Base-by-base conservation (phyloP, 1,139 yeast species). In the Sugiyamaella novakii region DNA sequence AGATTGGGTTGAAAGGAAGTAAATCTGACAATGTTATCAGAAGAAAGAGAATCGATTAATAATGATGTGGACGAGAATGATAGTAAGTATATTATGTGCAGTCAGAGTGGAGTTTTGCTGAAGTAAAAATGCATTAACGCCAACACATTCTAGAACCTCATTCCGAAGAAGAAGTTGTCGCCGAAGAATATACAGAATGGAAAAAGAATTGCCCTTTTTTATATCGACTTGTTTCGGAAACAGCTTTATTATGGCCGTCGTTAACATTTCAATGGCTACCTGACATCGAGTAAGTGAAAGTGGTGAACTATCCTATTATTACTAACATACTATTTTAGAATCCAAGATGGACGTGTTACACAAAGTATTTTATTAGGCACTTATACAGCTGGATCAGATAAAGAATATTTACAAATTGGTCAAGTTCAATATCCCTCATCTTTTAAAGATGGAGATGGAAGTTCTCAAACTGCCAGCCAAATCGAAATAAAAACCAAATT, bases 181-280 rank as follows among this genome's bases (percentile, higher is more conserved):
- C 53, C 28, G 57, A 59, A 38, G 96, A 89, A 68, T 87, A 82
- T 73, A 87, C 88, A 65, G 84, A 88, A 50, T 89, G 97, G 97
- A 88, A 88, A 66, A 87, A 88, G 62, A 81, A 94, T 3, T 87
- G 87, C 11, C 96, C 96, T n/a, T 74, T 87, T 57, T 73, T 89
- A 54, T 89, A 89, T 69, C 84, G 85, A 65, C 73, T 86, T 58
- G 78, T 86, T 58, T 80, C 85, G 56, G 80, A 92, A 41, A 75
- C 78, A 56, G 80, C 86, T 17, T 69, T 80, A 42, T 76, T 77
- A 37, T 75, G 75, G 68, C 87, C 88, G 10, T 64, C 73, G 1
- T 55, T 69, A 46, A 65, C 62, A 65, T 73, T 47, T 34, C 69
- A 69, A 52, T 69, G 73, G 73, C 58, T 69, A 56, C 73, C 54